Base-by-base conservation (phyloP, 2,329 filamentous ascomycete species). In the Colletotrichum chlorophyti region DNA sequence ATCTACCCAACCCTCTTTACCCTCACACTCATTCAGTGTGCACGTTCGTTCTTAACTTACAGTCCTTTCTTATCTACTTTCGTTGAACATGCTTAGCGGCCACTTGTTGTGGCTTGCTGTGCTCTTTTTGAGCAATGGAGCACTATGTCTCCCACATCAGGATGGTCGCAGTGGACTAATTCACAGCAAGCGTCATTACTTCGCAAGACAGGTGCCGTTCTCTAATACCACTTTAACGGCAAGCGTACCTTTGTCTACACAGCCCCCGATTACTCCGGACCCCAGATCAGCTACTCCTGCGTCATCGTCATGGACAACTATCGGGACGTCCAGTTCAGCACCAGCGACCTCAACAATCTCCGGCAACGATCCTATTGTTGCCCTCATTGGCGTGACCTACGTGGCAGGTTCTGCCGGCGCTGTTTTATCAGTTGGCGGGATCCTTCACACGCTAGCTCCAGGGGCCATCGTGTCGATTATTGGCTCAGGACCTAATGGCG, bases 381-480 rank as follows among this genome's bases (percentile, higher is more conserved):
- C 42, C 19, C 11, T 54, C n/a, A 54, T 54, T 5, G 51, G 51
- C 10, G 42, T 21, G 21, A 41, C 34, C 5, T 54, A 54, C 27
- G n/a, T 54, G 5, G 42, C 34, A 12, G 42, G 51, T 5, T 21
- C 35, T 4, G 42, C 42, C 15, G 42, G 51, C 4, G 51, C 42
- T 9, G 31, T 23, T n/a, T 14, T 54, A 8, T 14, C 48, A 7
- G 34, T 54, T 9, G 43, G 35, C 4, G 35, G 51, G 4, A 26
- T 19, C 6, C 10, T 21, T 7, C 26, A 48, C 27, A n/a, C 42
- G 2, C 15, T 54, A n/a, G 34, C 51, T 21, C 42, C 51, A 3
- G 51, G 51, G 7, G 29, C 42, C 35, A 15, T 48, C 21, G 51
- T 54, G 21, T 15, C 35, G 7, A 48, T 54, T n/a, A 42, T 19